These are phyloP conservation scores for Lyophyllum decastes DNA, from an alignment of 768 basidiomycete species.

Conservation along the genomic window DNA sequence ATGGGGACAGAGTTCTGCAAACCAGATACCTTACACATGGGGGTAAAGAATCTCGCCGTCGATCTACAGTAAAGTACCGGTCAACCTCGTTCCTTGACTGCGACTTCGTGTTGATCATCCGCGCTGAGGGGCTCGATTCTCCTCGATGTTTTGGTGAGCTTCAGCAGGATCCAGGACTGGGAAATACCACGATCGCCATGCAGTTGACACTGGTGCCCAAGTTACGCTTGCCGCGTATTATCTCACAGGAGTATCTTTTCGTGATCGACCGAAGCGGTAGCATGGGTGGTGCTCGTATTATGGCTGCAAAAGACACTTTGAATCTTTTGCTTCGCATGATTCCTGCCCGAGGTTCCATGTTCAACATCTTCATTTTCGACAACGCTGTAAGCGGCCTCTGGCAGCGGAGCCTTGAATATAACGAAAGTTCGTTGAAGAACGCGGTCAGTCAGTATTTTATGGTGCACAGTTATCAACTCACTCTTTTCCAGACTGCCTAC, in stretches of 20 bases:
- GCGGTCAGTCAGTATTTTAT: constrained; percentile 35
- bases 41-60: constrained; percentile 37
- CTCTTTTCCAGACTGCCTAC: constrained; percentile 33
- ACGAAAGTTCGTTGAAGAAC: constrained; percentile 27
- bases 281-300: constrained; percentile 45
- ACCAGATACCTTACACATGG: constrained; percentile 34
- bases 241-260: constrained; percentile 59
- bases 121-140: constrained; percentile 48
- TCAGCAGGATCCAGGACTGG: constrained; percentile 22
- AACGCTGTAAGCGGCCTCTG: constrained; percentile 29
- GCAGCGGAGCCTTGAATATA: constrained; percentile 32
- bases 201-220: constrained; percentile 58
- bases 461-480: not conserved
- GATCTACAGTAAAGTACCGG: constrained; percentile 37
- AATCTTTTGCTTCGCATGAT: constrained; percentile 49
- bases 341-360: constrained; percentile 38
- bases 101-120: constrained; percentile 54
- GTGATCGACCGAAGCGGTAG: constrained; percentile 60
- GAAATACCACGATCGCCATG: constrained; percentile 42
- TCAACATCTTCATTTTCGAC: constrained; percentile 66
- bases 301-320: constrained; percentile 49
- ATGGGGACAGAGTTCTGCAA: constrained; percentile 32
- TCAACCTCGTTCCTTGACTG: constrained; percentile 43
- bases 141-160: constrained; percentile 61
- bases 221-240: constrained; percentile 41